Evolutionary conservation across 2,329 filamentous ascomycete species (phyloP), one percentile per base, ranked within the genome.

Genomic region (Torrubiella hemipterigena): DNA sequence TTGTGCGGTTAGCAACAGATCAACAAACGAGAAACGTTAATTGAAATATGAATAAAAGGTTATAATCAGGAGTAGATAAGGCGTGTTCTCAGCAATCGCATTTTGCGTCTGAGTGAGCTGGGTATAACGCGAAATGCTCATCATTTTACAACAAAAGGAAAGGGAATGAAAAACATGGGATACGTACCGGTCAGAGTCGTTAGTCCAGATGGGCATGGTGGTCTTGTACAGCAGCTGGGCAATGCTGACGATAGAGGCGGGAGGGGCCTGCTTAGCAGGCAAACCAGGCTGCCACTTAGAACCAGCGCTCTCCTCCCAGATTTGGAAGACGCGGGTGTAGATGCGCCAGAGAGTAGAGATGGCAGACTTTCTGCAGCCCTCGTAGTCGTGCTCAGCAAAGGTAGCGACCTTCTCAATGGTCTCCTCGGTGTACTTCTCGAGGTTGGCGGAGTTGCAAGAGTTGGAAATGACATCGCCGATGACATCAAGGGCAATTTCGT

Each of bases 21-120:
- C 29, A 24, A 32, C 28, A 29, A 37, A 31, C 17, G 19, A 16
- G 23, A 24, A 38, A 22, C 14, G 34, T 38, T 39, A 18, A 23
- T 45, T 36, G 26, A 40, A 45, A 37, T 40, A 43, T 42, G 34
- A 41, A 32, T 22, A 43, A 40, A 31, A 35, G 46, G 44, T 44
- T 42, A 38, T 14, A 44, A 45, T 54, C 50, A 55, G 52, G 41
- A 48, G 49, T 49, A 53, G 56, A 61, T 60, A 48, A 57, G 41
- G 58, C 58, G 85, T 66, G 61, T 93, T 91, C 78, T 78, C 84
- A 85, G 81, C 85, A 93, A 77, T 63, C 76, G 76, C 81, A 75
- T 62, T 64, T 71, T 63, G 83, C 78, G 79, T 96, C 81, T 83
- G 84, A 94, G 87, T 95, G 89, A 95, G 87, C 87, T 95, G 87